Evolutionary conservation across 495 filamentous ascomycete genomes (phyloP).

Genomic region (Podospora australis): DNA sequence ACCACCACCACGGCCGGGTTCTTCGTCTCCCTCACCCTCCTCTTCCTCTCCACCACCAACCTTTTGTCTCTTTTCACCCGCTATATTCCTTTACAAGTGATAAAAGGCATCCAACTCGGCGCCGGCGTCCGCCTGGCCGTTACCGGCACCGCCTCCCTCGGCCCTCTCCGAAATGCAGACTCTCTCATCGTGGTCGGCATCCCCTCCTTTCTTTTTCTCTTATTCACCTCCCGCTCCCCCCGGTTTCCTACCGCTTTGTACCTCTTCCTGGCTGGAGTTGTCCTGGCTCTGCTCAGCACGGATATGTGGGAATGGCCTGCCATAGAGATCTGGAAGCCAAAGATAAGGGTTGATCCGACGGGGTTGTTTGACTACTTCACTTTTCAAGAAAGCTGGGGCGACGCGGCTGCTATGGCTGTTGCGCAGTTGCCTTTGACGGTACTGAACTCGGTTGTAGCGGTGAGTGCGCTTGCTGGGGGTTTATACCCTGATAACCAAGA

Average conservation of each 20-base stretch:
- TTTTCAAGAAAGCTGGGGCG: constrained; percentile 48
- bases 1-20: constrained; percentile 75
- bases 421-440: constrained; percentile 86
- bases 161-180: too few relatives aligned
- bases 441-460: constrained; percentile 85
- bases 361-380: too few relatives aligned
- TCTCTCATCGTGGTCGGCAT: too few relatives aligned
- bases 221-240: too few relatives aligned
- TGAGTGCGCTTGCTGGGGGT: constrained; percentile 61
- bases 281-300: too few relatives aligned
- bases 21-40: constrained; percentile 63
- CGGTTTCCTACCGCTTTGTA: too few relatives aligned
- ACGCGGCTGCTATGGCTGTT: constrained; percentile 52
- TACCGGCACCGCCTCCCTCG: too few relatives aligned
- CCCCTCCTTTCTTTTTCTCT: too few relatives aligned
- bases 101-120: constrained; percentile 92
- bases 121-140: constrained; percentile 76
- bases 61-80: constrained; percentile 60
- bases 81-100: constrained; percentile 74
- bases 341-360: too few relatives aligned
- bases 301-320: too few relatives aligned
- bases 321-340: too few relatives aligned
- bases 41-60: constrained; percentile 70
- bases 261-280: too few relatives aligned
- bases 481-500: constrained; percentile 64